Evolutionary conservation across 1,284 basidiomycete genomes (phyloP).

Genomic region (Xanthoconium separans): DNA sequence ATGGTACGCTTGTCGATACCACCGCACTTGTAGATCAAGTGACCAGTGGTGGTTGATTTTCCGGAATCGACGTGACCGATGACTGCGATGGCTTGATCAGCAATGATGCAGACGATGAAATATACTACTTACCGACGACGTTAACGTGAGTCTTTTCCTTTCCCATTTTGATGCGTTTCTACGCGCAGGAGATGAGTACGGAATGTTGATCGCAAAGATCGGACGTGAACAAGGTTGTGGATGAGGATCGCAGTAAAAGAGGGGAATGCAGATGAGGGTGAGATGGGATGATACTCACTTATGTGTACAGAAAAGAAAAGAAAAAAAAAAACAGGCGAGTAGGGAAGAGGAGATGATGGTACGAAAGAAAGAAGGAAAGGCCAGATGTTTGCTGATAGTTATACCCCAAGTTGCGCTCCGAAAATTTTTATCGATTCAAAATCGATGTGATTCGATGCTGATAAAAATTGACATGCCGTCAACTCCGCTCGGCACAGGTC

Average conservation of each 20-base stretch:
- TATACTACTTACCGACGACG: slow-evolving; percentile 75
- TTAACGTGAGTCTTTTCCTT: slow-evolving; percentile 89
- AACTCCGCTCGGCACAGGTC: slow-evolving; percentile 30
- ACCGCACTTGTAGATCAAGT: slow-evolving; percentile 99
- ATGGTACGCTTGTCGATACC: slow-evolving; percentile 99
- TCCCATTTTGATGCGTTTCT: slow-evolving; percentile 76
- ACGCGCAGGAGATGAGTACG: slow-evolving; percentile 28
- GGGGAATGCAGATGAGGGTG: slow-evolving; percentile 2
- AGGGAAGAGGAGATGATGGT: slow-evolving; percentile 49
- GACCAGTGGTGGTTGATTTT: slow-evolving; percentile 99
- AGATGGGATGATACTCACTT: slow-evolving; percentile 41
- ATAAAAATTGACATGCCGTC: slow-evolving; percentile 37
- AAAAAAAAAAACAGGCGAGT: slow-evolving; percentile 34
- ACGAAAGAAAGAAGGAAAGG: slow-evolving; percentile 44
- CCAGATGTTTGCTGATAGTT: slow-evolving; percentile 54
- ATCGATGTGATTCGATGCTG: slow-evolving; percentile 51
- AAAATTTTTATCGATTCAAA: slow-evolving; percentile 58
- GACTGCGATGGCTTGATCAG: slow-evolving; percentile 56
- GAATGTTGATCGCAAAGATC: slow-evolving; percentile 30
- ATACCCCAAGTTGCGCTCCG: slow-evolving; percentile 41
- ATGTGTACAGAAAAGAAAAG: slow-evolving; percentile 36
- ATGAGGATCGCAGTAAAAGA: slow-evolving; percentile 1
- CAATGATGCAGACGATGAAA: slow-evolving; percentile 3
- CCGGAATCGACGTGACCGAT: slow-evolving; percentile 98
- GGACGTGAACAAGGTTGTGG: slow-evolving; percentile 17